Conservation (phyloP, 2,329 filamentous ascomycete genomes). For the Apiospora malaysiana region DNA sequence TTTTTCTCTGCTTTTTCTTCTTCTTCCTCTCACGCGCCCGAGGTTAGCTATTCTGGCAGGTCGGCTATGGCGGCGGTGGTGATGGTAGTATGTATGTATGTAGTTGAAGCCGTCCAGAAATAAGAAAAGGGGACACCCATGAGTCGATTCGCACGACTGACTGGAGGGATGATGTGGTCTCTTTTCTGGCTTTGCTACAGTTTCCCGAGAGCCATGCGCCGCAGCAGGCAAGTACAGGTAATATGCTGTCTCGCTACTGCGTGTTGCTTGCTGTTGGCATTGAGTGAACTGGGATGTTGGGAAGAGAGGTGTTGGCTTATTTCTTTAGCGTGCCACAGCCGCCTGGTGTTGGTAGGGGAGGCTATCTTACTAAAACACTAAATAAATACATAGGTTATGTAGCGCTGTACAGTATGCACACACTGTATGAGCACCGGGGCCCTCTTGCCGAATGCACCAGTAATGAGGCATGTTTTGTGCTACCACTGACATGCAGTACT, state of each 20-base stretch:
- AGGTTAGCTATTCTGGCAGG: background rate
- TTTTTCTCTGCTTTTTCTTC: background rate
- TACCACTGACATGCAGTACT: background rate
- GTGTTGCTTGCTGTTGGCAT: background rate
- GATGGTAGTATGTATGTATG: background rate
- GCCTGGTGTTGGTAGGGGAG: background rate
- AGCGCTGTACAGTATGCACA: background rate
- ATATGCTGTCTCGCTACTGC: background rate
- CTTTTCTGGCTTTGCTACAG: background rate
- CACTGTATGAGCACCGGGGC: background rate
- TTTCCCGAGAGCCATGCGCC: background rate
- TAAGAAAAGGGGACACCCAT: background rate
- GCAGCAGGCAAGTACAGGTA: background rate
- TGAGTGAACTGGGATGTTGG: conserved; percentile 15
- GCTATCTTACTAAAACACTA: conserved; percentile 12
- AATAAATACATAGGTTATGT: too few species aligned
- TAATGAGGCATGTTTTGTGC: conserved; percentile 9
- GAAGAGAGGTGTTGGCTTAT: conserved; percentile 13
- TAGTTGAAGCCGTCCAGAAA: background rate
- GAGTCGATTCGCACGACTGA: background rate
- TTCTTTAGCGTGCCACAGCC: conserved; percentile 17
- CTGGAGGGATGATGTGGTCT: background rate
- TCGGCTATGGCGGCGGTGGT: too few species aligned
- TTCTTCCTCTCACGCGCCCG: background rate
- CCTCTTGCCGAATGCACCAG: background rate